These are phyloP conservation scores for Talaromyces rugulosus DNA, from an alignment of 2,329 filamentous ascomycete species.

Conservation along the genomic window DNA sequence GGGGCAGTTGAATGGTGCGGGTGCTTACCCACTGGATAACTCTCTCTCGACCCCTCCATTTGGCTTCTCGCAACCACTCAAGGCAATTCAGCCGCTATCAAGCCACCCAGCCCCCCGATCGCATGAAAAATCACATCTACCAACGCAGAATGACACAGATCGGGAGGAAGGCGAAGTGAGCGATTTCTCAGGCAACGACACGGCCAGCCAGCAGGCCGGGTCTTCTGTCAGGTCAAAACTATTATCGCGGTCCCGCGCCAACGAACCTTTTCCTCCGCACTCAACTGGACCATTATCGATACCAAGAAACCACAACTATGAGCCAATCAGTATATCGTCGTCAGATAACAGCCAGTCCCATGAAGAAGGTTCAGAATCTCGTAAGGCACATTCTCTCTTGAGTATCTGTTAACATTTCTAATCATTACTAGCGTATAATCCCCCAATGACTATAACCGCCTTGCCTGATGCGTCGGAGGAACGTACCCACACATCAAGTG, in stretches of 20 bases:
- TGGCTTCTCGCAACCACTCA: neutral
- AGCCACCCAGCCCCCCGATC: conserved; percentile 12
- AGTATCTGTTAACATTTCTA: conserved; percentile 14
- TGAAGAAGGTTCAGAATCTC: conserved; percentile 28
- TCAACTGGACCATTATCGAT: neutral
- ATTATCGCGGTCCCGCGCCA: neutral
- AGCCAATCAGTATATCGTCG: conserved; percentile 7
- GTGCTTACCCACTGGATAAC: neutral
- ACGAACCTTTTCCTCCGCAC: neutral
- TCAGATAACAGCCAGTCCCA: conserved; percentile 19
- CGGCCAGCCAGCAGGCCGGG: neutral
- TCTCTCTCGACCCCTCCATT: neutral
- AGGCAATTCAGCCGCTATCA: conserved; percentile 13
- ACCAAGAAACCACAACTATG: neutral
- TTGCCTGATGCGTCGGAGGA: conserved; percentile 12
- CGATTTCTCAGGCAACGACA: conserved; percentile 58
- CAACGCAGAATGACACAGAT: conserved; percentile 36
- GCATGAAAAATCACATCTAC: conserved; percentile 10
- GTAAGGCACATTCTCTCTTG: conserved; percentile 18
- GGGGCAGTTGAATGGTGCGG: conserved; percentile 20
- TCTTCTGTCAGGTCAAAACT: neutral
- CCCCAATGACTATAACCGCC: conserved; percentile 24
- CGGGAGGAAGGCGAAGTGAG: conserved; percentile 74
- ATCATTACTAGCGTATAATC: conserved; percentile 31
- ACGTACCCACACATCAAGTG: neutral